Base-by-base conservation (phyloP, 2,329 filamentous ascomycete species). In the Aureobasidium sp. region DNA sequence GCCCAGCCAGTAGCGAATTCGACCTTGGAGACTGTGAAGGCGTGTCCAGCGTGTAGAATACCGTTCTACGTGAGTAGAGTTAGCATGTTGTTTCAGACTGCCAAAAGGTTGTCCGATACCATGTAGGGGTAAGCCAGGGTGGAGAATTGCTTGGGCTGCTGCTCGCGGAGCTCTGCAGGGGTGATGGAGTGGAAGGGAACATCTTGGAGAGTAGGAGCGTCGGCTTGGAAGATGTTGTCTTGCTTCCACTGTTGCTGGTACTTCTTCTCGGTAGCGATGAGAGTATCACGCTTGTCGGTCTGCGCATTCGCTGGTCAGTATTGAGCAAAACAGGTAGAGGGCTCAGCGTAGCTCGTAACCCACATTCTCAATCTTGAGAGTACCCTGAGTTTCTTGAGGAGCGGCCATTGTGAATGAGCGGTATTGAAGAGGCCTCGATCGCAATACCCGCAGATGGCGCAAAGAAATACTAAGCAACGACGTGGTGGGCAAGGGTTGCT, bases 1-100 rank as follows among this genome's bases (percentile, higher is more conserved):
- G 89, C 87, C 72, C 91, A 92, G 45, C 93, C 91, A 29, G 88
- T 85, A 62, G 86, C 87, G 75, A 97, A 99, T 77, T 99, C 94
- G 69, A 96, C 86, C 77, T 99, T 99, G 71, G 85, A 89, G 64
- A 90, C 86, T 27, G 91, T 94, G 76, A 99, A 97, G 68, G 86
- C 88, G 79, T 99, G 94, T 27, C 94, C 94, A 34, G 89, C 91
- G 72, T 97, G 93, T 4, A 71, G 67, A n/a, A 71, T 89, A 65
- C 91, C 91, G 76, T 95, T 96, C 44, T 45, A 21, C 48, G n/a
- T 15, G 6, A 30, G 21, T 21, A 21, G 2, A 30, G 27, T 48
- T 32, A 48, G 44, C 27, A 30, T 48, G 27, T 16, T 32, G 21
- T 48, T 27, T 16, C 16, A 11, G 4, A 27, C 9, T 3, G 8